A percentile compares a stretch with the other conserved stretches of the same genome.
phyloP scores from a whole-genome alignment of 179 eudicot species.

The Vitellaria paradoxa region DNA sequence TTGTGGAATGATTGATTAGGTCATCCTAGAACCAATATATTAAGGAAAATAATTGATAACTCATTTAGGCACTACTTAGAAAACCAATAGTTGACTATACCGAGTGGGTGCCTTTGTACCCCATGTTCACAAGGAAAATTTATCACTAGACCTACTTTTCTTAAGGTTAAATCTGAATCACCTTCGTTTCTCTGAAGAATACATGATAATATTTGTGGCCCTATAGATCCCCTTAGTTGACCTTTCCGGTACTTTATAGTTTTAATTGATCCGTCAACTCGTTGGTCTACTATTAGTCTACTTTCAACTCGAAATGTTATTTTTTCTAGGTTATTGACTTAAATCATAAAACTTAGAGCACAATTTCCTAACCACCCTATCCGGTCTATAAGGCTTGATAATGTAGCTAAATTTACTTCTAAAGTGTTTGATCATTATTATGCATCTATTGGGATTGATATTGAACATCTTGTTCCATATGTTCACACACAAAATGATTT shows the following conservation, averaged over 20 bases:
- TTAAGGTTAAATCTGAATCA: background rate
- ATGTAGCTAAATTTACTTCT: constrained; percentile 10
- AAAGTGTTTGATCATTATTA: too few species aligned
- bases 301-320: background rate
- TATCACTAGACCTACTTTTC: too few species aligned
- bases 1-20: too few species aligned
- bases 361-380: constrained; percentile 16
- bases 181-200: background rate
- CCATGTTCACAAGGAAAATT: too few species aligned
- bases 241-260: constrained; percentile 1
- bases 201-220: background rate
- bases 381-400: constrained; percentile 9
- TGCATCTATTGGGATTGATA: too few species aligned
- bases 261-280: background rate
- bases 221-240: too few species aligned
- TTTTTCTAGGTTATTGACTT: background rate
- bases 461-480: too few species aligned
- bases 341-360: background rate
- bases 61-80: too few species aligned
- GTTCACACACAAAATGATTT: constrained; percentile 17
- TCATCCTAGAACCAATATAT: too few species aligned
- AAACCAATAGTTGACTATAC: too few species aligned
- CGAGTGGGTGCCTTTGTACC: too few species aligned
- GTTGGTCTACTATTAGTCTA: background rate
- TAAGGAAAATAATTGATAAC: too few species aligned